phyloP scores from a whole-genome alignment of 441 rosid species.

The Cnidoscolus chayamansa region DNA sequence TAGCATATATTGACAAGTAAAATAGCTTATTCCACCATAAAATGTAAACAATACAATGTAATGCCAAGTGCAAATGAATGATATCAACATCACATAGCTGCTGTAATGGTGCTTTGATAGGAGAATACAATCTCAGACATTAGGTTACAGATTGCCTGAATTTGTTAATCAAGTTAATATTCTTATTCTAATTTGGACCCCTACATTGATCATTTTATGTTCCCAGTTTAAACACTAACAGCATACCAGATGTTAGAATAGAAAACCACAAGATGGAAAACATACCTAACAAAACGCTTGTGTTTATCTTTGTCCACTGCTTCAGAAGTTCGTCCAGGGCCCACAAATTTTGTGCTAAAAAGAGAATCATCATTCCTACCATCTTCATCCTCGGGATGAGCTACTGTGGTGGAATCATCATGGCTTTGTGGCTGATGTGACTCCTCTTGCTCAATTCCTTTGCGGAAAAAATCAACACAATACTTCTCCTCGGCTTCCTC shows the following conservation, averaged over 20 bases:
- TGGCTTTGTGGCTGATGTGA: conserved; percentile 28
- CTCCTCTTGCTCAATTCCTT: conserved; percentile 50
- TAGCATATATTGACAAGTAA: neutral
- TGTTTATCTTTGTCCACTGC: conserved; percentile 58
- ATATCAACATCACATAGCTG: neutral
- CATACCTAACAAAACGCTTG: conserved; percentile 80
- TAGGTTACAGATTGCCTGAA: neutral
- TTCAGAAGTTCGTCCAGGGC: conserved; percentile 60
- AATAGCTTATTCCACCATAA: neutral
- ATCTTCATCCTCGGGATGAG: conserved; percentile 32
- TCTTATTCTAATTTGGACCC: neutral
- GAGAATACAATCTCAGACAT: neutral
- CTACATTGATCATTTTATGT: neutral
- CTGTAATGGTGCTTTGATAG: neutral
- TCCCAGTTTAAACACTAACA: neutral
- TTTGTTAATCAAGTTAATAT: neutral
- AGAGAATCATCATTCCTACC: conserved; percentile 36
- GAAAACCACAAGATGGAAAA: neutral
- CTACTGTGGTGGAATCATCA: conserved; percentile 29
- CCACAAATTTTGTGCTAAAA: conserved; percentile 43
- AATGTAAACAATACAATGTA: neutral
- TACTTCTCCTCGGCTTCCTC: conserved; percentile 85
- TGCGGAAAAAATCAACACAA: conserved; percentile 80
- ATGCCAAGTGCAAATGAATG: neutral
- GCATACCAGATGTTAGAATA: neutral